Evolutionary conservation across 495 filamentous ascomycete species (phyloP).

Genomic region (Aspergillus panamensis): DNA sequence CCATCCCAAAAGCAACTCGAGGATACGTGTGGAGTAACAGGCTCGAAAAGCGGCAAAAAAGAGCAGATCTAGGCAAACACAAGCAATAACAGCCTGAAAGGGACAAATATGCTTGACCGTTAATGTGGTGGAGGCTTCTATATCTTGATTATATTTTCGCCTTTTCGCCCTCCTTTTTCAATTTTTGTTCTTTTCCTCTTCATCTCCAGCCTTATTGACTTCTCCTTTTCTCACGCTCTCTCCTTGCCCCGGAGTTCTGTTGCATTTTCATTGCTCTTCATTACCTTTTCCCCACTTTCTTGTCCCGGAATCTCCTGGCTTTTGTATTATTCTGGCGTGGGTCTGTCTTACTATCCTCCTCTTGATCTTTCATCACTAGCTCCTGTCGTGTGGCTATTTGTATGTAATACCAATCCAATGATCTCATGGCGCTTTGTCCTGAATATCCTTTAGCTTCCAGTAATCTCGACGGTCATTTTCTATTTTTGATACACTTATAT

Average conservation of each 20-base stretch:
- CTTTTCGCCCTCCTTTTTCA: neutral
- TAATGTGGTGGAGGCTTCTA: neutral
- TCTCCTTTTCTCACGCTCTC: slow-evolving; percentile 7
- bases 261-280: slow-evolving; percentile 9
- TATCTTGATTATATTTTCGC: slow-evolving; percentile 3
- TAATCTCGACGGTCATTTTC: neutral
- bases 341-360: slow-evolving; percentile 1
- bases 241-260: slow-evolving; percentile 14
- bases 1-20: neutral
- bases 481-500: neutral
- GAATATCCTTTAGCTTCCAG: neutral
- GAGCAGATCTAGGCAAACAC: neutral
- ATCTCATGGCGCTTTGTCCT: slow-evolving; percentile 18
- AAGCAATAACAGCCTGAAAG: neutral
- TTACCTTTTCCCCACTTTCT: slow-evolving; percentile 3
- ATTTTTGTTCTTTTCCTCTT: slow-evolving; percentile 11
- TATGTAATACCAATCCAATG: slow-evolving; percentile 21
- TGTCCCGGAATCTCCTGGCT: slow-evolving; percentile 10
- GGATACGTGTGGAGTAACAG: neutral
- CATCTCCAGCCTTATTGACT: slow-evolving; percentile 8
- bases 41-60: neutral
- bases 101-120: neutral
- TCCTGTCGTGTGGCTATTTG: slow-evolving; percentile 18
- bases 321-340: slow-evolving; percentile 16
- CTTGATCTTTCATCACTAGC: neutral